Base-by-base conservation (phyloP, 78 protist genomes). In the Isochrysis galbana region DNA sequence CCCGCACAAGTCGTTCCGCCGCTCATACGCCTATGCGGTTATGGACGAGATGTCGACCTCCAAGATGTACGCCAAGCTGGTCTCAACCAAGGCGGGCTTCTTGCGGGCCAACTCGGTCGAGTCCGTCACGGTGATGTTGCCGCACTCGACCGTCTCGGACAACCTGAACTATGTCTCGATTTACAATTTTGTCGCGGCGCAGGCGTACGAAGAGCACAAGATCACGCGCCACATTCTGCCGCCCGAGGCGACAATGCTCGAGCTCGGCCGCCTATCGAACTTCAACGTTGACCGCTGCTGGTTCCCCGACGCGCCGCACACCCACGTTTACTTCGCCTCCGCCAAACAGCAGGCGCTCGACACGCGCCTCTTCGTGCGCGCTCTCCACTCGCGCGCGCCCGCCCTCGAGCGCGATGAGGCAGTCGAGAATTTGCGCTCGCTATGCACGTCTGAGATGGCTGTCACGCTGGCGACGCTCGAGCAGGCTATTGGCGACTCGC, bases 161-260 rank as follows among this genome's bases (percentile, higher is more conserved):
- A 34, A 21, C 19, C 3, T 70, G 39, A 34, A 70, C 80, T 70
- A 70, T 41, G 11, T n/a, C 80, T 70, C 88, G 45, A 96, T 83
- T 93, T 98, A 87, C 94, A 97, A 98, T 34, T 98, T 94, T 95
- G 87, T 96, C 51, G 95, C 91, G 69, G 55, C 96, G 82, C 91
- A 89, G 82, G 83, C 84, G 61, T 95, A 88, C 96, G 72, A n/a
- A 34, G 97, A 96, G 91, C 98, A 97, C 91, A 55, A 92, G 82
- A 91, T 96, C 89, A 90, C 91, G 45, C 92, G 99, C 91, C 97
- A 98, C 94, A 91, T 97, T 44, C 98, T 96, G 41, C 98, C 99
- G 0, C 95, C 98, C 0, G 92, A 96, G 80, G 99, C 98, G 0
- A 92, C 92, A 93, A 89, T 91, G 89, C 95, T 98, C 26, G 98